Base-by-base conservation (phyloP, 805 yeast species). In the Zygoascus flipseniorum region DNA sequence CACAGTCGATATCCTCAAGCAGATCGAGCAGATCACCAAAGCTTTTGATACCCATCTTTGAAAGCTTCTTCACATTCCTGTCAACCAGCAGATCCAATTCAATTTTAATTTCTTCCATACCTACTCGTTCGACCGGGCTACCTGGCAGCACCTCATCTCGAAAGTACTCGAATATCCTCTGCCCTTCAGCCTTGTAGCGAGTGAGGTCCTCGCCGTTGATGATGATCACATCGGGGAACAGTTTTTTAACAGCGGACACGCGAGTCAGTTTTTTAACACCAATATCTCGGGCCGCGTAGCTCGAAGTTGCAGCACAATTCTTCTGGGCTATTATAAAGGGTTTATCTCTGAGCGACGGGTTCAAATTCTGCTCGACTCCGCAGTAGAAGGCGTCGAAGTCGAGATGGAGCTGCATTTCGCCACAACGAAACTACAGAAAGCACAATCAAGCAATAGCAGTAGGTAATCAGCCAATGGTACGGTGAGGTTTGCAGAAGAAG, bases 361-460 rank as follows among this genome's bases (percentile, higher is more conserved):
- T 60, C 16, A 48, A 51, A 23, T 52, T 59, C 51, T 65, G 62
- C 54, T 67, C 71, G 13, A 67, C 71, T 2, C 60, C 70, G 50
- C 70, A 66, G 52, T 67, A 67, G 50, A 66, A 67, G 8, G 71
- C 71, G 44, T 67, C 69, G 48, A 67, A 55, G 48, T 67, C 71
- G 6, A 67, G 47, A 9, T 66, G 59, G 8, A 62, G 23, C n/a
- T 58, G 57, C 54, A 64, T 52, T 4, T 10, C 13, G 28, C 28
- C 28, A 23, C 28, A 23, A 3, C 6, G 6, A 23, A 23, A 23
- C 28, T 6, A 23, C 28, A 4, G 6, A 23, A 6, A 23, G 28
- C 28, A 6, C 6, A 23, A 6, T 6, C 28, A 42, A n/a, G 26
- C 5, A 42, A 42, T n/a, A 42, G 28, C 28, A 23, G 28, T 23